phyloP scores from a whole-genome alignment of 225 moss, liverwort and hornwort genomes.

The Pseudisothecium myosuroides region DNA sequence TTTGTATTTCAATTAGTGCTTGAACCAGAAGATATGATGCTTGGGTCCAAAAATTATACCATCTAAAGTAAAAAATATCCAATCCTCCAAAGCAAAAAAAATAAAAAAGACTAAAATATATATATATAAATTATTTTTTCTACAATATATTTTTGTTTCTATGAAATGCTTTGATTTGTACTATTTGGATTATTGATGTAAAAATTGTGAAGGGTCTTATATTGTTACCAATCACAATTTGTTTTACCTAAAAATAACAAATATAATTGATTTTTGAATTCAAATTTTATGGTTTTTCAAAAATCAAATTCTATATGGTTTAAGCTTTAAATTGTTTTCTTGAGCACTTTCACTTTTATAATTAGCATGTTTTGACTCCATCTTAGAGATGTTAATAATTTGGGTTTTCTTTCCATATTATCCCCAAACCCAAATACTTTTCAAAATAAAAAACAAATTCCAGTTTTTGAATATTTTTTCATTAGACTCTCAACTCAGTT shows the following conservation, averaged over 20 bases:
- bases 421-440: neutral
- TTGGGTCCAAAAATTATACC: accelerated
- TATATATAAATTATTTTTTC: neutral
- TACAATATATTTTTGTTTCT: neutral
- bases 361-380: neutral
- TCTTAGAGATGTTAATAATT: neutral
- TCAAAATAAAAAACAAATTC: neutral
- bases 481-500: neutral
- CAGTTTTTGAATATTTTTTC: neutral
- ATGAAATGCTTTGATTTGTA: neutral
- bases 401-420: neutral
- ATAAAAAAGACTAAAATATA: neutral
- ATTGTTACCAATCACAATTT: accelerated
- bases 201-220: neutral
- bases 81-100: neutral
- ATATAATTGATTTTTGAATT: neutral
- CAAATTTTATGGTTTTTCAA: no score
- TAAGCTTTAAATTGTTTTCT: no score
- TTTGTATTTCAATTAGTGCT: neutral
- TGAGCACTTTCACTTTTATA: accelerated
- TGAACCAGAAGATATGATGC: neutral
- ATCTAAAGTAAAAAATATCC: neutral
- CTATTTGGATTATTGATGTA: neutral
- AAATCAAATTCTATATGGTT: no score
- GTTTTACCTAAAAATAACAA: no score